These are phyloP conservation scores for Cucurbitaria berberidis DNA, from an alignment of 2,329 filamentous ascomycete genomes.

Conservation along the genomic window DNA sequence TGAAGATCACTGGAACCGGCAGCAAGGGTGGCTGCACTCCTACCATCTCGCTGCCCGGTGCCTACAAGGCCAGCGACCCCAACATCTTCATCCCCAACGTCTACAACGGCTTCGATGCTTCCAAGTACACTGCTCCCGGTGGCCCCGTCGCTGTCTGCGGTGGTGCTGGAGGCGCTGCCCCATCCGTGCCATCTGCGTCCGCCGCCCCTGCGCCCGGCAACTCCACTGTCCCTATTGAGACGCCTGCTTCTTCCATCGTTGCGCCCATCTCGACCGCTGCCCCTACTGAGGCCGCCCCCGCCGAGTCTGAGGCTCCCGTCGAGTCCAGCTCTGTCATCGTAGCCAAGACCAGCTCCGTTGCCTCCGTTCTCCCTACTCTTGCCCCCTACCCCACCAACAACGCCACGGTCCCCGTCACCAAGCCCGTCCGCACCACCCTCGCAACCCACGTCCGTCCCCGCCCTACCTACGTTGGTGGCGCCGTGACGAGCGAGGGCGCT, in stretches of 20 bases:
- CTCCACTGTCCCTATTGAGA: slow-evolving; percentile 15
- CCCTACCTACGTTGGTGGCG: too few relatives aligned
- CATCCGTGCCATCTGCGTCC: slow-evolving; percentile 9
- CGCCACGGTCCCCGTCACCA: slow-evolving; percentile 4
- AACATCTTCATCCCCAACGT: slow-evolving; percentile 48
- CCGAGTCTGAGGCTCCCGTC: neutral
- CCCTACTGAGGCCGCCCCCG: neutral
- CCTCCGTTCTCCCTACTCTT: slow-evolving; percentile 5
- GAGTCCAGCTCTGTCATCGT: neutral
- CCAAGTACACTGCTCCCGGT: slow-evolving; percentile 39
- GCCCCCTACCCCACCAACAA: slow-evolving; percentile 3
- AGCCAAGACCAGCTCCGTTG: slow-evolving; percentile 4
- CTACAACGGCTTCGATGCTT: slow-evolving; percentile 44
- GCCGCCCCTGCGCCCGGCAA: slow-evolving; percentile 14
- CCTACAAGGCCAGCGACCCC: slow-evolving; percentile 36
- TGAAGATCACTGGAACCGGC: slow-evolving; percentile 52
- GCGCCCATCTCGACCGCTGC: slow-evolving; percentile 6
- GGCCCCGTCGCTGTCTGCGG: slow-evolving; percentile 36
- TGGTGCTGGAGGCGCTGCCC: slow-evolving; percentile 24
- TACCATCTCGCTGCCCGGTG: slow-evolving; percentile 52
- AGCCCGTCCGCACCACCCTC: slow-evolving; percentile 7
- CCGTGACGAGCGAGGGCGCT: neutral
- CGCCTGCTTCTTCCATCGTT: slow-evolving; percentile 7
- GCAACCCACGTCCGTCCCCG: slow-evolving; percentile 14
- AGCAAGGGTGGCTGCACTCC: slow-evolving; percentile 47